Evolutionary conservation across 140 eudicot genomes (phyloP), one percentile per base, ranked within the genome.

Genomic region (Cichorium intybus): DNA sequence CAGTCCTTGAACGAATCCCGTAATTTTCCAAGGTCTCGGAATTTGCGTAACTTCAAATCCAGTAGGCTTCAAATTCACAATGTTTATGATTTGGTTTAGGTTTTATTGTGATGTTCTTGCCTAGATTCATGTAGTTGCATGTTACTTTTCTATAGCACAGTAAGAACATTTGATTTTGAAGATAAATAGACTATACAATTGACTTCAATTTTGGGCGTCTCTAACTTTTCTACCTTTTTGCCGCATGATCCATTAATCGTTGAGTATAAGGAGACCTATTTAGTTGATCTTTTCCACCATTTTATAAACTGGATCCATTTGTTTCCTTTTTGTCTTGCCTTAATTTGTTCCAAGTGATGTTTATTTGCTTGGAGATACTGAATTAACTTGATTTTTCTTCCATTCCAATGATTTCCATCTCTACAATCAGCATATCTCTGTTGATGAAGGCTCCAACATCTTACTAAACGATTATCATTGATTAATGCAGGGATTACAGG

Each of bases 401-500:
- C 14, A 14, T 0, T 24, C 15, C 12, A 4, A 4, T 24, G 14
- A 24, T 26, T 56, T 28, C 18, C 49, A 43, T 43, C 18, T 43
- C 49, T 43, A 43, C 49, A 43, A 4, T 43, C 49, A 43, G 18
- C 49, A 43, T 43, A 31, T 9, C 24, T 41, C 24, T 16, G 54
- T 4, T 17, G 15, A 4, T 34, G 33, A 47, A 71, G 50, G 2
- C 15, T 49, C 0, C 2, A 35, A 16, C 12, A 26, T 16, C 15
- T 41, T 61, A 22, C 27, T 43, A 45, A 63, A 20, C 51, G 39
- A 14, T 39, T 24, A 34, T 61, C 51, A 14, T 12, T 27, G 1
- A 23, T 29, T 4, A 47, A 18, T 60, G 53, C 69, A 75, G 80
- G 80, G 80, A 75, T n/a, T 71, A 80, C 52, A 60, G 43, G 70